phyloP scores from a whole-genome alignment of 2,329 filamentous ascomycete species.

The Colletotrichum melonis region DNA sequence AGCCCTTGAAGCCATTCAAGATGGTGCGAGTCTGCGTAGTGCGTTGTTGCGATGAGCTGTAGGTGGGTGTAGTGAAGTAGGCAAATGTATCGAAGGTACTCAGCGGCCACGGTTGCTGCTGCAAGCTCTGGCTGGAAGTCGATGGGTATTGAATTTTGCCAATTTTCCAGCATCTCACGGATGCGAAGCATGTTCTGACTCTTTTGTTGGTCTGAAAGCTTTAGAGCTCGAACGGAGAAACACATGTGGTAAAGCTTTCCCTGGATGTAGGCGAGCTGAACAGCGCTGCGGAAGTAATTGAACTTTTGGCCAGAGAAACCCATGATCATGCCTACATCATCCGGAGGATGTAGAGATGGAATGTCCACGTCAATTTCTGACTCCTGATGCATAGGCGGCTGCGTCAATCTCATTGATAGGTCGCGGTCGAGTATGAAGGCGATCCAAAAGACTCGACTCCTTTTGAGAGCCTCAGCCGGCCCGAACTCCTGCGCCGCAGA shows the following conservation, averaged over 20 bases:
- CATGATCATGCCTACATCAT: conserved; percentile 15
- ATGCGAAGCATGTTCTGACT: conserved; percentile 6
- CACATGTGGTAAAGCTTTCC: conserved; percentile 32
- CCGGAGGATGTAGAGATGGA: conserved; percentile 1
- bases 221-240: conserved; percentile 11
- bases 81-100: conserved; percentile 15
- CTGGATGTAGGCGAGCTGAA: conserved; percentile 32
- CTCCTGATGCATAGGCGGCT: conserved; percentile 31
- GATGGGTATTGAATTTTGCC: conserved; percentile 11
- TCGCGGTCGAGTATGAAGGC: conserved; percentile 45
- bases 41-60: conserved; percentile 13
- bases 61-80: conserved; percentile 29
- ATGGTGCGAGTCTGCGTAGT: conserved; percentile 27
- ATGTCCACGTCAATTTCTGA: conserved; percentile 31
- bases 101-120: not conserved
- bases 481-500: conserved; percentile 29
- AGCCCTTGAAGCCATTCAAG: conserved; percentile 21
- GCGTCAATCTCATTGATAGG: conserved; percentile 10
- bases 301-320: conserved; percentile 13
- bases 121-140: conserved; percentile 21
- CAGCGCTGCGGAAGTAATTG: conserved; percentile 29
- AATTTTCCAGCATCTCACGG: conserved; percentile 23
- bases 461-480: conserved; percentile 39
- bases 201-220: conserved; percentile 1
- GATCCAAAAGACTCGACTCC: conserved; percentile 46